Conservation (phyloP, 768 basidiomycete genomes). For the Gloeopeniophorella convolvens region DNA sequence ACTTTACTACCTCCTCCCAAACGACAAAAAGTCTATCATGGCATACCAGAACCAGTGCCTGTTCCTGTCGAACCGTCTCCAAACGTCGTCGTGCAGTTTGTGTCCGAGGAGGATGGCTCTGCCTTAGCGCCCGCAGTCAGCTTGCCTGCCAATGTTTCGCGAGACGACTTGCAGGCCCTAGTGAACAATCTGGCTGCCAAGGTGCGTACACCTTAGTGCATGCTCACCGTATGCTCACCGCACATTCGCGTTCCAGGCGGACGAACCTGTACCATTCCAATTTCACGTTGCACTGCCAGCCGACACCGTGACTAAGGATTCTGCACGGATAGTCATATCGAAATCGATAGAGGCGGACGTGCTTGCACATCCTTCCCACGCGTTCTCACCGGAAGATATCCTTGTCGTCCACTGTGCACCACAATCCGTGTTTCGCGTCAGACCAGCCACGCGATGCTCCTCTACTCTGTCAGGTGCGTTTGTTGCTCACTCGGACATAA, state of each 20-base stretch:
- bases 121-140: constrained; percentile 83
- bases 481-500: background rate
- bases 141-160: constrained; percentile 78
- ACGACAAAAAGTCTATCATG: constrained; percentile 77
- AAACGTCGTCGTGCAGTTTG: constrained; percentile 86
- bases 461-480: constrained; percentile 76
- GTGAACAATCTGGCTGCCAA: constrained; percentile 79
- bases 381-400: constrained; percentile 80
- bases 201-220: constrained; percentile 36
- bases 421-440: constrained; percentile 90
- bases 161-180: constrained; percentile 81
- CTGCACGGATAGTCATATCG: constrained; percentile 73
- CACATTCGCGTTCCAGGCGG: constrained; percentile 41
- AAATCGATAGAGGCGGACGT: constrained; percentile 82
- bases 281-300: constrained; percentile 80
- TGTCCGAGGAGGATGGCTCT: constrained; percentile 79
- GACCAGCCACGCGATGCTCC: constrained; percentile 91
- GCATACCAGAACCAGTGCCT: constrained; percentile 56
- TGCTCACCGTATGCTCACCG: constrained; percentile 13
- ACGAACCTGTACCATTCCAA: constrained; percentile 87
- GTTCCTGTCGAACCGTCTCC: constrained; percentile 44
- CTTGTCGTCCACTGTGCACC: constrained; percentile 88
- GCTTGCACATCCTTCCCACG: constrained; percentile 60
- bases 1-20: constrained; percentile 85
- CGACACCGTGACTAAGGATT: constrained; percentile 38